Percentiles rank a stretch among this genome's conserved stretches.
phyloP scores from a whole-genome alignment of 345 rosid species.

The Triadica sebifera region DNA sequence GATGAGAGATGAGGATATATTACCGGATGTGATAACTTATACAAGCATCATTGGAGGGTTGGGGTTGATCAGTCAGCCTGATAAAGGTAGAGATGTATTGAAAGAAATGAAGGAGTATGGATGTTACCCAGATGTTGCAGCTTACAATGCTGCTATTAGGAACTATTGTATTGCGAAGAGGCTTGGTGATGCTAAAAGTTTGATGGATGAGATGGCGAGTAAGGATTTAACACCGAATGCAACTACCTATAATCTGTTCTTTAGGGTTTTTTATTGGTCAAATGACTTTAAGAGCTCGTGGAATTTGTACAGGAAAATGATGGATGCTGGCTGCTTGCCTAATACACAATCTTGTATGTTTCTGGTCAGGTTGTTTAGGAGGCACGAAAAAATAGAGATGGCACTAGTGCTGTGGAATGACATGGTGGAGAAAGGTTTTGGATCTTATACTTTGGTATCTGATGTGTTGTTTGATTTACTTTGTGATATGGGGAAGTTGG shows the following conservation, averaged over 20 bases:
- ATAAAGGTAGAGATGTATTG: constrained; percentile 44
- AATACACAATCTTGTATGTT: constrained; percentile 85
- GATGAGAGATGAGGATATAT: constrained; percentile 61
- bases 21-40: constrained; percentile 76
- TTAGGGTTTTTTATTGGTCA: constrained; percentile 63
- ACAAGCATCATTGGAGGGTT: constrained; percentile 74
- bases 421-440: constrained; percentile 83
- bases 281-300: constrained; percentile 63
- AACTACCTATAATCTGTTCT: constrained; percentile 81
- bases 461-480: constrained; percentile 87
- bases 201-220: constrained; percentile 71
- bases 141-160: constrained; percentile 82
- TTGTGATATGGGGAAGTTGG: constrained; percentile 62
- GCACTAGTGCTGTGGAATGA: constrained; percentile 79
- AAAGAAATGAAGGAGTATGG: constrained; percentile 80
- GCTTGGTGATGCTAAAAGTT: constrained; percentile 54
- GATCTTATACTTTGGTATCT: constrained; percentile 73
- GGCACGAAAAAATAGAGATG: constrained; percentile 74
- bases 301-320: constrained; percentile 65
- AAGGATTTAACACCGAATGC: constrained; percentile 75
- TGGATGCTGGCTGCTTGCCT: constrained; percentile 30
- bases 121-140: constrained; percentile 78
- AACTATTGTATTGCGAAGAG: constrained; percentile 81
- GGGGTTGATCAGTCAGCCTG: constrained; percentile 92
- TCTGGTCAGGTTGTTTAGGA: constrained; percentile 60